Conservation (phyloP, 2,329 filamentous ascomycete genomes). For the Pseudogymnoascus sp. region DNA sequence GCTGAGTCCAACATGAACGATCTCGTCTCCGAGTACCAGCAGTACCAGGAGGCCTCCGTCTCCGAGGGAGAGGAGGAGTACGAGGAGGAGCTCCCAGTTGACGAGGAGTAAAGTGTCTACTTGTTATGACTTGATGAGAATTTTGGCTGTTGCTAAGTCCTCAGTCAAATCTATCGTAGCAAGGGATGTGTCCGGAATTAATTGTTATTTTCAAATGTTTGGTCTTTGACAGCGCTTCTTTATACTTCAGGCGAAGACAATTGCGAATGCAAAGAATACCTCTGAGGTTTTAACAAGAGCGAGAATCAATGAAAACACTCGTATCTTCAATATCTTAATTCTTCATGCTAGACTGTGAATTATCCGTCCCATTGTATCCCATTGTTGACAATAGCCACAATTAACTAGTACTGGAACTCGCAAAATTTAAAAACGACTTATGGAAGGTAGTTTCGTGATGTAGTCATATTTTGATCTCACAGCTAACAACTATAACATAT, state of each 20-base stretch:
- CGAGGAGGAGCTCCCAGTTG: slow-evolving; percentile 63
- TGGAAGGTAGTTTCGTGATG: slow-evolving; percentile 1
- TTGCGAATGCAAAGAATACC: slow-evolving; percentile 5
- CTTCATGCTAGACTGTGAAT: not conserved
- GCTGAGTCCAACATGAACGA: slow-evolving; percentile 99
- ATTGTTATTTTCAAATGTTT: slow-evolving; percentile 8
- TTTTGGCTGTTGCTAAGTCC: slow-evolving; percentile 6
- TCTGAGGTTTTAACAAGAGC: slow-evolving; percentile 2
- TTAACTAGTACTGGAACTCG: not conserved
- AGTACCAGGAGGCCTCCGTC: slow-evolving; percentile 98
- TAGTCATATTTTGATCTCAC: slow-evolving; percentile 7
- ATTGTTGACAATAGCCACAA: not conserved
- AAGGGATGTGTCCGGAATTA: slow-evolving; percentile 6
- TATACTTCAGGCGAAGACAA: slow-evolving; percentile 3
- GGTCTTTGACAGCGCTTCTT: not conserved
- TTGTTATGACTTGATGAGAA: slow-evolving; percentile 7
- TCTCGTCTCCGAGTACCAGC: slow-evolving; percentile 98
- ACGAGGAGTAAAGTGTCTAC: slow-evolving; percentile 48
- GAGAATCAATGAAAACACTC: slow-evolving; percentile 8
- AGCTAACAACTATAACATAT: slow-evolving; percentile 9
- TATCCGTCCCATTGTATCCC: not conserved
- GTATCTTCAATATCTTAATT: not conserved
- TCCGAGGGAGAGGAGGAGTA: slow-evolving; percentile 97
- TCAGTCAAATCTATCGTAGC: slow-evolving; percentile 8
- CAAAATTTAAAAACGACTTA: not conserved